Percentiles rank a stretch among this genome's conserved stretches.
Conservation (phyloP, 345 rosid species). For the Eucalyptus marginata region DNA sequence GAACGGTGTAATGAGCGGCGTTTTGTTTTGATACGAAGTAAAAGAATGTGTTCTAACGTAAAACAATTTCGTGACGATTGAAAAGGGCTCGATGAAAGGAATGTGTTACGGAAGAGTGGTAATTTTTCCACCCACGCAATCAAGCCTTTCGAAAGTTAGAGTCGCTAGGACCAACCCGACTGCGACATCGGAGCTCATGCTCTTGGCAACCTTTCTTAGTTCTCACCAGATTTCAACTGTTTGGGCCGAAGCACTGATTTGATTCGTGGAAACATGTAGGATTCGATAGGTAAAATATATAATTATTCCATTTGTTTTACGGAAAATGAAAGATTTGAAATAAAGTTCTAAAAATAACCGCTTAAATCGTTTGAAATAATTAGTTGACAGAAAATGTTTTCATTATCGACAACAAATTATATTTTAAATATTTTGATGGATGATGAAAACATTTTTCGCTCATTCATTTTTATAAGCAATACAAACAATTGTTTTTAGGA, state of each 20-base stretch:
- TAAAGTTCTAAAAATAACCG: rapidly evolving
- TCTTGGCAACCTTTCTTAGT: not conserved
- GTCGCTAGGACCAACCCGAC: not conserved
- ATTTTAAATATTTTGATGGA: not conserved
- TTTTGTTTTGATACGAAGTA: too few relatives aligned
- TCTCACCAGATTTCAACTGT: not conserved
- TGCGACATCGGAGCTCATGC: not conserved
- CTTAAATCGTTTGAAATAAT: rapidly evolving
- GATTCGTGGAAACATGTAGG: rapidly evolving
- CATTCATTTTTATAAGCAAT: not conserved
- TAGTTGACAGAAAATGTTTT: rapidly evolving
- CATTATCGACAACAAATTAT: rapidly evolving
- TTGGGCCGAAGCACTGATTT: not conserved
- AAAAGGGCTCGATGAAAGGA: not conserved
- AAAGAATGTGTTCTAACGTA: not conserved
- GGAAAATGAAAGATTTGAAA: not conserved
- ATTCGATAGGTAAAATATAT: not conserved
- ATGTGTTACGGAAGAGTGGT: not conserved
- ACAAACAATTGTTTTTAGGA: not conserved
- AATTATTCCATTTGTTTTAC: not conserved
- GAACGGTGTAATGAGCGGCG: not conserved
- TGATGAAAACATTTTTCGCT: rapidly evolving
- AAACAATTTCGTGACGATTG: not conserved
- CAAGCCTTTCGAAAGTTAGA: not conserved
- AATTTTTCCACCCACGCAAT: not conserved